These are phyloP conservation scores for Drechslerella dactyloides DNA, from an alignment of 2,329 filamentous ascomycete genomes.

Conservation along the genomic window DNA sequence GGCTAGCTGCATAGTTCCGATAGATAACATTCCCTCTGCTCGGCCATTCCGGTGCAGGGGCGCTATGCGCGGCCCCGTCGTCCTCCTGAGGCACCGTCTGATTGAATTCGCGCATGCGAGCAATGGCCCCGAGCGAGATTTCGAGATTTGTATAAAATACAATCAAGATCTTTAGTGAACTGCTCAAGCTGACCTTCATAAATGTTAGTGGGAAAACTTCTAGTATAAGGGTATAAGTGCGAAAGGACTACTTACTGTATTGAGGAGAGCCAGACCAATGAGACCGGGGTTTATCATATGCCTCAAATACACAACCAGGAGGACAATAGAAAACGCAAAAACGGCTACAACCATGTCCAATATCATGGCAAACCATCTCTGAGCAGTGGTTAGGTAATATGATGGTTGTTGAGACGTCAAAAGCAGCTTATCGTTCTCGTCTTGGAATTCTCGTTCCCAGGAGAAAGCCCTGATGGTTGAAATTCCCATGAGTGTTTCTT, in stretches of 20 bases:
- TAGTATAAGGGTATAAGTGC: neutral
- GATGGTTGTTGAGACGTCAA: constrained; percentile 56
- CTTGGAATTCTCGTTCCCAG: constrained; percentile 35
- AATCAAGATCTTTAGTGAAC: constrained; percentile 55
- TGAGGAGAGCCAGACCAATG: constrained; percentile 57
- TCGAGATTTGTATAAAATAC: constrained; percentile 56
- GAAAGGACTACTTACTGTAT: constrained; percentile 54
- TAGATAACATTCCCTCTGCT: constrained; percentile 25
- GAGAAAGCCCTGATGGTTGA: constrained; percentile 53
- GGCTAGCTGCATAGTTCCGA: constrained; percentile 37
- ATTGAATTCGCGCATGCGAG: constrained; percentile 52
- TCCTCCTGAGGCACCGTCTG: constrained; percentile 30
- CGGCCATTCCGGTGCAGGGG: constrained; percentile 31
- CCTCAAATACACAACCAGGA: constrained; percentile 57
- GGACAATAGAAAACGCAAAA: constrained; percentile 57
- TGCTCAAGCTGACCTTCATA: constrained; percentile 52
- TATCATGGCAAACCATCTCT: constrained; percentile 58
- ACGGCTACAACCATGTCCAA: constrained; percentile 58
- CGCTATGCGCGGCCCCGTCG: constrained; percentile 7
- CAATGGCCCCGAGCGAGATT: constrained; percentile 57
- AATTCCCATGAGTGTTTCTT: constrained; percentile 51
- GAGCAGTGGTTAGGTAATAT: constrained; percentile 57
- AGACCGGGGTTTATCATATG: constrained; percentile 55
- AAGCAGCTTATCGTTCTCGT: constrained; percentile 55
- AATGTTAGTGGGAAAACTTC: neutral